A percentile compares a stretch with the other conserved stretches of the same genome.
phyloP scores from a whole-genome alignment of 495 filamentous ascomycete species.

The Rostrohypoxylon terebratum region DNA sequence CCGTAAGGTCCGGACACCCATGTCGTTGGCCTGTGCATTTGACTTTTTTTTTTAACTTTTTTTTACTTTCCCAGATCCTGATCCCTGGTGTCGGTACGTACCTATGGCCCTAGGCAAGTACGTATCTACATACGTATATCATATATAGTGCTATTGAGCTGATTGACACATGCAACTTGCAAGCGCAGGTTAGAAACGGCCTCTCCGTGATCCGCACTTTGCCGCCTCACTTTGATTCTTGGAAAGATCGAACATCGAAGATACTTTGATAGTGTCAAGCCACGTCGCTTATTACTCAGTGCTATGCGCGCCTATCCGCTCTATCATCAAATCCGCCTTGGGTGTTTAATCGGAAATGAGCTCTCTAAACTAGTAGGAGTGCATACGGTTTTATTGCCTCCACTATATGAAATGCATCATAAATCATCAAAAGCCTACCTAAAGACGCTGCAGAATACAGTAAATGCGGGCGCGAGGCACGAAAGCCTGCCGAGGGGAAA shows the following conservation, averaged over 20 bases:
- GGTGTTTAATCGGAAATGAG: constrained; percentile 4
- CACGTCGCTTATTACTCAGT: constrained; percentile 34
- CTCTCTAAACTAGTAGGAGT: constrained; percentile 5
- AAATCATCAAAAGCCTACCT: constrained; percentile 16
- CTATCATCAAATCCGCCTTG: constrained; percentile 13
- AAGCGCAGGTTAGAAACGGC: constrained; percentile 45
- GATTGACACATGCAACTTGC: constrained; percentile 1
- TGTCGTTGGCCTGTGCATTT: not conserved
- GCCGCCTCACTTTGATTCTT: constrained; percentile 40
- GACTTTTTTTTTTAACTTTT: too few species aligned
- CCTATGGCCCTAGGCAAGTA: too few species aligned
- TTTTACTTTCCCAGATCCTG: not conserved
- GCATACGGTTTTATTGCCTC: constrained; percentile 9
- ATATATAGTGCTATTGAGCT: too few species aligned
- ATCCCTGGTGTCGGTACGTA: constrained; percentile 9
- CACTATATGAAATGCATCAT: constrained; percentile 11
- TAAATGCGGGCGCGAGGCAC: constrained; percentile 19
- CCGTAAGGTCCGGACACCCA: constrained; percentile 5
- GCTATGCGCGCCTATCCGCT: constrained; percentile 13
- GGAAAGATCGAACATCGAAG: not conserved
- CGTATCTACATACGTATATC: too few species aligned
- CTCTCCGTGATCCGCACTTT: constrained; percentile 46
- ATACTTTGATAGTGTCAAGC: constrained; percentile 20
- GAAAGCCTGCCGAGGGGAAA: constrained; percentile 11
- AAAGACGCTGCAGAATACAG: not conserved